A percentile compares a stretch with the other conserved stretches of the same genome.
Evolutionary conservation across 2,329 filamentous ascomycete species (phyloP).

Genomic region (Trichophyton equinum): DNA sequence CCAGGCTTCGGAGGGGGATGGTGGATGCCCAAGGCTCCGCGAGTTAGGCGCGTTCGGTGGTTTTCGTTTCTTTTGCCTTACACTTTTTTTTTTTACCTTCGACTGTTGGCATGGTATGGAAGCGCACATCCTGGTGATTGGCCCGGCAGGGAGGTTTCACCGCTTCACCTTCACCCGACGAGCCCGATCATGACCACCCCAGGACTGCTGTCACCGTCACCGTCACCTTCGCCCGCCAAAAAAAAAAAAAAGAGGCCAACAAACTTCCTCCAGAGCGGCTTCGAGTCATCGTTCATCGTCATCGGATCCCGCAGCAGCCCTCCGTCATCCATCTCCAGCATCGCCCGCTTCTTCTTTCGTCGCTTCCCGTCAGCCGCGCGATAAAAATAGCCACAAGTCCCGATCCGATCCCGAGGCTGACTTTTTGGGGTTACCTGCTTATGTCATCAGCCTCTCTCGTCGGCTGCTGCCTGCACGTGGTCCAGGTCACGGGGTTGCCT

Average conservation of each 20-base stretch:
- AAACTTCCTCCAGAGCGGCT: not conserved
- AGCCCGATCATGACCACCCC: not conserved
- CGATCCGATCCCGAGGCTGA: not conserved
- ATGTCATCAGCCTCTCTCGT: not conserved
- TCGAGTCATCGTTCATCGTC: not conserved
- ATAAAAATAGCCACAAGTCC: not conserved
- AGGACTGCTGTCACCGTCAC: not conserved
- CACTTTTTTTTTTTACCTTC: not conserved
- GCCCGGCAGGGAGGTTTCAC: not conserved
- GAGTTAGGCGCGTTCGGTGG: not conserved
- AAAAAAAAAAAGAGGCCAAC: not conserved
- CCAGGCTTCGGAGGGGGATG: not conserved
- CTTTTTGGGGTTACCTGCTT: not conserved
- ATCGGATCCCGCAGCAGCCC: not conserved
- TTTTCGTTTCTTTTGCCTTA: not conserved
- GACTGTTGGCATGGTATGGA: not conserved
- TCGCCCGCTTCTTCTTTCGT: not conserved
- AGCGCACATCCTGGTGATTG: constrained; percentile 1
- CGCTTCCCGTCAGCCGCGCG: not conserved
- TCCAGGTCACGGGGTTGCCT: not conserved
- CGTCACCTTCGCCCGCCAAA: not conserved
- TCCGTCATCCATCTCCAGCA: not conserved
- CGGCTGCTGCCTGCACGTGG: not conserved
- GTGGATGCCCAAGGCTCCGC: not conserved
- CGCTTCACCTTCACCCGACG: constrained; percentile 3